These are phyloP conservation scores for Parathielavia hyrcaniae DNA, from an alignment of 495 filamentous ascomycete genomes.

Conservation along the genomic window DNA sequence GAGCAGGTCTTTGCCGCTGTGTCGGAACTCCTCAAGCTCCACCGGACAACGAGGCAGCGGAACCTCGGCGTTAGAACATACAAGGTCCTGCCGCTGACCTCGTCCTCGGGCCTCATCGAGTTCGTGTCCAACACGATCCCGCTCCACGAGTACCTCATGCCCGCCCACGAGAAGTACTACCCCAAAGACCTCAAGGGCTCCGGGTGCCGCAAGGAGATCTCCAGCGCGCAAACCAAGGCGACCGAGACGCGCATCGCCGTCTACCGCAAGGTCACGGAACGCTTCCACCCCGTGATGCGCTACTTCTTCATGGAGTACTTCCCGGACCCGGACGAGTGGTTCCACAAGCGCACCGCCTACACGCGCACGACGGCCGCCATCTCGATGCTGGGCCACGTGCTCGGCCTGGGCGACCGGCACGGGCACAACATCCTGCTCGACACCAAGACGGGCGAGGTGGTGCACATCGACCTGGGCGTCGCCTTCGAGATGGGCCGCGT, in stretches of 20 bases:
- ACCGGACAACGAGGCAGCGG: slow-evolving; percentile 78
- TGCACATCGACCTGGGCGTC: slow-evolving; percentile 94
- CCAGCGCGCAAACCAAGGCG: slow-evolving; percentile 58
- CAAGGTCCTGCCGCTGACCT: slow-evolving; percentile 84
- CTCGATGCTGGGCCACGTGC: slow-evolving; percentile 87
- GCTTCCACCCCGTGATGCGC: slow-evolving; percentile 87
- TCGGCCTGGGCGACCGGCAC: slow-evolving; percentile 93
- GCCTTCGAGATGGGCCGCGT: slow-evolving; percentile 95
- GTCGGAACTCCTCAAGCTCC: slow-evolving; percentile 75
- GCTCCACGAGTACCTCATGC: slow-evolving; percentile 82
- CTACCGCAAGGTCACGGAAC: slow-evolving; percentile 66
- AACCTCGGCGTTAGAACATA: slow-evolving; percentile 88
- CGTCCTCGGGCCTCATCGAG: slow-evolving; percentile 86
- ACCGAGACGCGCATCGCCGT: slow-evolving; percentile 63
- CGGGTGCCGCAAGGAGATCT: slow-evolving; percentile 70
- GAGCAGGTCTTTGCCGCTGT: slow-evolving; percentile 98
- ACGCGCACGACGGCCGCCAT: slow-evolving; percentile 89
- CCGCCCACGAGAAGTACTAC: slow-evolving; percentile 79
- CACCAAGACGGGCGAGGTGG: slow-evolving; percentile 80
- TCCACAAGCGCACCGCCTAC: slow-evolving; percentile 76
- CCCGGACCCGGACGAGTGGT: slow-evolving; percentile 93
- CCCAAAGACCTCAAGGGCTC: slow-evolving; percentile 74
- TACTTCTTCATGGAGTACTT: slow-evolving; percentile 98
- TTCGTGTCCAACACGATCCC: slow-evolving; percentile 91
- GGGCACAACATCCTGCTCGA: slow-evolving; percentile 95